These are phyloP conservation scores for Otatea glauca DNA, from an alignment of 176 grass and related monocot genomes.

Conservation along the genomic window DNA sequence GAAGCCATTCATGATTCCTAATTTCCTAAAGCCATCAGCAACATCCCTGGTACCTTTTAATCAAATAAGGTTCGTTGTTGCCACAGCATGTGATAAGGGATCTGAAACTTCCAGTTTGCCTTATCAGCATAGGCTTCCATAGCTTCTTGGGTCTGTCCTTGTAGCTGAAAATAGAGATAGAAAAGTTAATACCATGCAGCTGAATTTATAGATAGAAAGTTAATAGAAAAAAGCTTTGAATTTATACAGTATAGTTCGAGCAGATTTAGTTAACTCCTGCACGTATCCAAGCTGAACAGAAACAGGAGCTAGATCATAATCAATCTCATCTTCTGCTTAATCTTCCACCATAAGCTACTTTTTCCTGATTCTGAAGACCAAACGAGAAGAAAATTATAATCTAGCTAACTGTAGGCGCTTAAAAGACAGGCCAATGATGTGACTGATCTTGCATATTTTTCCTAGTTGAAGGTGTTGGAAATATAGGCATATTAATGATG, in stretches of 20 bases:
- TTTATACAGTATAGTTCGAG: background rate
- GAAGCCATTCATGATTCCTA: slow-evolving; percentile 39
- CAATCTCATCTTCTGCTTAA: slow-evolving; percentile 60
- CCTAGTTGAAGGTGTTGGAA: no score
- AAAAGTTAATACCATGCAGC: background rate
- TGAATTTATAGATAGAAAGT: no score
- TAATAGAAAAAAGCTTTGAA: background rate
- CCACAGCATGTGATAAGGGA: slow-evolving; percentile 72
- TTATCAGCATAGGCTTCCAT: slow-evolving; percentile 65
- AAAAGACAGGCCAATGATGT: background rate
- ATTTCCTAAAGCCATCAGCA: slow-evolving; percentile 43
- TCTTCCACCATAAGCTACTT: slow-evolving; percentile 49
- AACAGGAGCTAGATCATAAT: slow-evolving; percentile 79
- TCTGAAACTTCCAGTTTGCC: slow-evolving; percentile 62
- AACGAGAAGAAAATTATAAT: slow-evolving; percentile 25
- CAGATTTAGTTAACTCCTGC: slow-evolving; percentile 62
- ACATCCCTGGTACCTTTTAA: slow-evolving; percentile 75
- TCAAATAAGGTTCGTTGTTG: slow-evolving; percentile 80
- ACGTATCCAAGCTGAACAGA: slow-evolving; percentile 83
- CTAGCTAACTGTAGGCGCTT: background rate
- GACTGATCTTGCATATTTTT: background rate
- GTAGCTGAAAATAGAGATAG: slow-evolving; percentile 63
- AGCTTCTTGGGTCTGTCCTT: slow-evolving; percentile 80
- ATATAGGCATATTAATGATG: no score
- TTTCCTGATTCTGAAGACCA: slow-evolving; percentile 67